Evolutionary conservation across 2,329 filamentous ascomycete species (phyloP), one percentile per base, ranked within the genome.

Genomic region (Cercospora sojina): DNA sequence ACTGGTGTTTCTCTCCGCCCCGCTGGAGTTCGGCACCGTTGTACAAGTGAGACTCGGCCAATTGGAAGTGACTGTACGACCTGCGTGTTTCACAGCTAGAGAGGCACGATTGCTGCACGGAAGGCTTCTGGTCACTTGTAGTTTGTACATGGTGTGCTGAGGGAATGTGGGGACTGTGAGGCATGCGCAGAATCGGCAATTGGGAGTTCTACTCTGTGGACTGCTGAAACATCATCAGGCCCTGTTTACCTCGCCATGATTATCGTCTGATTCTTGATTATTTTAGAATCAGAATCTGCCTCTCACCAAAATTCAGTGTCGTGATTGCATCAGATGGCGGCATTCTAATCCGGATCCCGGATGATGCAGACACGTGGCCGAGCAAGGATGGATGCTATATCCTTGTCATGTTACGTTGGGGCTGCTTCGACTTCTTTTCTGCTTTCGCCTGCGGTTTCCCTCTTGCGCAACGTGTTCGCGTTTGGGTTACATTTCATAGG

Each of bases 341-440:
- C 47, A 13, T 53, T n/a, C 47, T 1, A 53, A 16, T 13, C 25
- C 20, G 23, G 47, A 41, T 41, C 35, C 13, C 47, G 47, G 47
- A 53, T n/a, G 47, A 53, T 27, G 47, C 47, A 53, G 23, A 53
- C 47, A 53, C 47, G 47, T 53, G 47, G 47, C 47, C 12, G 23
- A 53, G 47, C 47, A 53, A 53, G 47, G 47, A 53, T 53, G 23
- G 10, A 25, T 23, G 23, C 47, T 16, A 25, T 23, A 53, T 53
- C 47, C 47, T 53, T 53, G 47, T 53, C 47, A 53, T 53, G 47
- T 53, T 51, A 51, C 47, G 47, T 53, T 53, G 23, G 47, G 23
- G 23, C 47, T 47, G 41, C 41, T 47, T 18, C 47, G 5, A 53
- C 47, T 27, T 27, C 47, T 13, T n/a, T 53, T 47, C 43, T 47